Evolutionary conservation across 1,284 basidiomycete genomes (phyloP).

Genomic region (Ustilago sp.): DNA sequence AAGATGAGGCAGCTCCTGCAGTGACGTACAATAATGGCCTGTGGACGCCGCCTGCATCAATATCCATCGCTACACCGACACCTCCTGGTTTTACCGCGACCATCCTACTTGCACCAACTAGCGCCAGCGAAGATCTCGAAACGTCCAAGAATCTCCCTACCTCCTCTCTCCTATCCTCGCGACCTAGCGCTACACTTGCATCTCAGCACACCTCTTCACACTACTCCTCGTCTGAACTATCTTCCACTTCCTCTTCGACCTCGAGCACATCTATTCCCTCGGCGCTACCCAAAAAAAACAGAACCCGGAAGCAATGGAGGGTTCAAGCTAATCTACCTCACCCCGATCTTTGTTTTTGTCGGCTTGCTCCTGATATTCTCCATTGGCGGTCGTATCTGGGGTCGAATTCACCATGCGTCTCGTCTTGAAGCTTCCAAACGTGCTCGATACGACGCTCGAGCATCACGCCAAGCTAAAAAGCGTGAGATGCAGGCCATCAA

Average conservation of each 20-base stretch:
- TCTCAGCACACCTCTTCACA: not conserved
- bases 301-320: conserved; percentile 10
- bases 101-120: not conserved
- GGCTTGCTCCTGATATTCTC: conserved; percentile 54
- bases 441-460: conserved; percentile 19
- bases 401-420: conserved; percentile 45
- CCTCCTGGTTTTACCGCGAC: conserved; percentile 16
- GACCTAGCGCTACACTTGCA: conserved; percentile 2
- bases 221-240: conserved; percentile 3
- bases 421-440: conserved; percentile 33
- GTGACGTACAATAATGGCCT: conserved; percentile 36
- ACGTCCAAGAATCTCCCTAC: not conserved
- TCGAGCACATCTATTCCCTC: not conserved
- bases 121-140: not conserved
- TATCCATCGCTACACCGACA: not conserved
- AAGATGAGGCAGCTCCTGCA: conserved; percentile 1
- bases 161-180: not conserved
- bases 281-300: not conserved
- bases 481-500: conserved; percentile 41
- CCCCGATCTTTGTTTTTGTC: conserved; percentile 52
- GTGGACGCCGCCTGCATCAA: conserved; percentile 38
- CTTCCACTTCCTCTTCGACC: conserved; percentile 13
- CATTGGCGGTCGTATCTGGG: conserved; percentile 58
- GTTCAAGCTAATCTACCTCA: conserved; percentile 57
- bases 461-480: conserved; percentile 26